Evolutionary conservation across 129 eudicot species (phyloP), one percentile per base, ranked within the genome.

Genomic region (Flaveria linearis): DNA sequence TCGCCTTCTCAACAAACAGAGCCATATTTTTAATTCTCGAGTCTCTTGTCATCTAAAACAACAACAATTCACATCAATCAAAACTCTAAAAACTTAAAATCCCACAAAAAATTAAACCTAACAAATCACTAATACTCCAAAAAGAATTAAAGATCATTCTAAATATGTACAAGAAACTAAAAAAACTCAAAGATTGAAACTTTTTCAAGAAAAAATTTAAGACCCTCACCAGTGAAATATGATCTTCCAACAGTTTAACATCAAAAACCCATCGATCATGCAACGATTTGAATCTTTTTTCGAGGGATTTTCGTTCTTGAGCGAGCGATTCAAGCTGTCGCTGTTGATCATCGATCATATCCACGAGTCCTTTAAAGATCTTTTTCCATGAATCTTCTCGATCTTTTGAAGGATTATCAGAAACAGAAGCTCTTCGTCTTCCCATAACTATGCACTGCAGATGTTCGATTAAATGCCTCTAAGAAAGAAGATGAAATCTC

Each of bases 311-410:
- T 26, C 93, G 79, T 42, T 88, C 88, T 15, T 60, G 49, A 14
- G 46, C 69, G 4, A 83, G 69, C 30, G 85, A 80, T 9, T 85
- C 73, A 18, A 87, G 84, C 72, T 85, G 85, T n/a, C 74, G 5
- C 53, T 86, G 86, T 69, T 82, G 91, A 4, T 36, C 79, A 23
- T 79, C 64, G 7, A 85, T 23, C 87, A 89, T 26, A 12, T 72
- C 75, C 10, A 85, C 84, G 8, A 91, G 82, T 43, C 85, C 76
- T 12, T 84, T 80, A 65, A 89, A 89, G 69, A 91, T 72, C 28
- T 63, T 75, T 12, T 84, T 66, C 96, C 97, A 85, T 66, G 91
- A 46, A 28, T 68, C 88, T 60, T 80, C 71, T 30, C 85, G 87
- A 68, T 82, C 90, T 57, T 68, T 68, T 5, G 85, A 18, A 1